phyloP scores from a whole-genome alignment of 306 rosid species.

The Astragalus glycyphyllos region DNA sequence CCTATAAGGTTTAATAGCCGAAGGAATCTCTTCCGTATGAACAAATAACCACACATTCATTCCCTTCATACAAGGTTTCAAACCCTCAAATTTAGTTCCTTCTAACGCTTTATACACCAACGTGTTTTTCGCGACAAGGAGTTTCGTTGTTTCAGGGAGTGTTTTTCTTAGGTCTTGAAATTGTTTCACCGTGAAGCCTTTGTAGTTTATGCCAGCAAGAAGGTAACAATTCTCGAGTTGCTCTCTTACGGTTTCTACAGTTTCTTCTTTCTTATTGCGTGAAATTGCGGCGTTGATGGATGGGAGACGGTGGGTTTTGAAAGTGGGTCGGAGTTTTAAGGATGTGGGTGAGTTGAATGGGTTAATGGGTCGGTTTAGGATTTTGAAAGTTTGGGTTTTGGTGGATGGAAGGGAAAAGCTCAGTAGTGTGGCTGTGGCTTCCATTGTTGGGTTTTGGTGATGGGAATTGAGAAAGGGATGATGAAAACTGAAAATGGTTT shows the following conservation, averaged over 20 bases:
- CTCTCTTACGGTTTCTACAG: constrained; percentile 67
- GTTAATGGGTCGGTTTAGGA: constrained; percentile 53
- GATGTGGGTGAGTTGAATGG: constrained; percentile 43
- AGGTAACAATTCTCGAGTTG: constrained; percentile 84
- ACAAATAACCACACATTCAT: constrained; percentile 96
- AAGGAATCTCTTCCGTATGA: constrained; percentile 89
- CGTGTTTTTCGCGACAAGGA: constrained; percentile 92
- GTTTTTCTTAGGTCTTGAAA: constrained; percentile 79
- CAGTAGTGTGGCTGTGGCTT: constrained; percentile 66
- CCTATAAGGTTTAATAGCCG: constrained; percentile 83
- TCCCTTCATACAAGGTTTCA: constrained; percentile 93
- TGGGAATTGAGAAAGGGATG: background rate
- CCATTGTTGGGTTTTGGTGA: constrained; percentile 52
- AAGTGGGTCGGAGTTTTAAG: constrained; percentile 23
- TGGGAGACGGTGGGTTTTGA: constrained; percentile 36
- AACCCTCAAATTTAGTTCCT: constrained; percentile 77
- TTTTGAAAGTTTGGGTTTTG: constrained; percentile 45
- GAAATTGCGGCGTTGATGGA: constrained; percentile 77
- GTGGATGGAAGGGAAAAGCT: constrained; percentile 52
- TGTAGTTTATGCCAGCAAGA: constrained; percentile 83
- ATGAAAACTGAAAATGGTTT: background rate
- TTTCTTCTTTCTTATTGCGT: constrained; percentile 78
- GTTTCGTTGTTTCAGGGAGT: constrained; percentile 73
- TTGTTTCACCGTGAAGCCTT: constrained; percentile 86
- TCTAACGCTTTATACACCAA: constrained; percentile 83